Percentiles rank a stretch among this genome's conserved stretches.
Conservation (phyloP, 495 filamentous ascomycete species). For the Terfezia claveryi region DNA sequence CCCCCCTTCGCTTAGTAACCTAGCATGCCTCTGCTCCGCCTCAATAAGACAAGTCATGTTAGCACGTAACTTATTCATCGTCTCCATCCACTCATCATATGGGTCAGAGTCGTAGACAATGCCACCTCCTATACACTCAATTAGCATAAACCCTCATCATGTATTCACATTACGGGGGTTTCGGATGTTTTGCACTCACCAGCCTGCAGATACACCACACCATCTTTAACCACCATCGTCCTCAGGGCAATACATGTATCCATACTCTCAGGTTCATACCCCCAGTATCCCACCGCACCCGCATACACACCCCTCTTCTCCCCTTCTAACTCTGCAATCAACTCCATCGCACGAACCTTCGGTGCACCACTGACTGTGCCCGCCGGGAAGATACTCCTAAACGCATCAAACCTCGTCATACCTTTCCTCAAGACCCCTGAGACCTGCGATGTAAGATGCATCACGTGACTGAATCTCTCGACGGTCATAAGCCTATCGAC, state of each 20-base stretch:
- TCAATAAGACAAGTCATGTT: constrained; percentile 69
- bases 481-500: constrained; percentile 92
- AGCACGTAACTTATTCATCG: constrained; percentile 82
- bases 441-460: constrained; percentile 89
- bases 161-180: not conserved
- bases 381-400: constrained; percentile 87
- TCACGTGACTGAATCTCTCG: constrained; percentile 86
- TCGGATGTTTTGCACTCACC: constrained; percentile 21
- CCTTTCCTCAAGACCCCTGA: constrained; percentile 61
- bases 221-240: constrained; percentile 88
- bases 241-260: constrained; percentile 96
- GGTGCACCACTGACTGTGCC: constrained; percentile 87
- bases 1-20: constrained; percentile 23
- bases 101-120: constrained; percentile 92
- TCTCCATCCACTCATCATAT: constrained; percentile 90
- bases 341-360: constrained; percentile 88
- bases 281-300: constrained; percentile 89
- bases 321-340: constrained; percentile 80
- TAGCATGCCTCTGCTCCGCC: constrained; percentile 55
- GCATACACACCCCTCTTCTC: constrained; percentile 93
- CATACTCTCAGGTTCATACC: constrained; percentile 71
- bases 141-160: not conserved
- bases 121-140: constrained; percentile 41
- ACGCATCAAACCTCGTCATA: constrained; percentile 85
- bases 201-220: constrained; percentile 77